A percentile compares a stretch with the other conserved stretches of the same genome.
Evolutionary conservation across 441 rosid genomes (phyloP).

Genomic region (California macrophylla): DNA sequence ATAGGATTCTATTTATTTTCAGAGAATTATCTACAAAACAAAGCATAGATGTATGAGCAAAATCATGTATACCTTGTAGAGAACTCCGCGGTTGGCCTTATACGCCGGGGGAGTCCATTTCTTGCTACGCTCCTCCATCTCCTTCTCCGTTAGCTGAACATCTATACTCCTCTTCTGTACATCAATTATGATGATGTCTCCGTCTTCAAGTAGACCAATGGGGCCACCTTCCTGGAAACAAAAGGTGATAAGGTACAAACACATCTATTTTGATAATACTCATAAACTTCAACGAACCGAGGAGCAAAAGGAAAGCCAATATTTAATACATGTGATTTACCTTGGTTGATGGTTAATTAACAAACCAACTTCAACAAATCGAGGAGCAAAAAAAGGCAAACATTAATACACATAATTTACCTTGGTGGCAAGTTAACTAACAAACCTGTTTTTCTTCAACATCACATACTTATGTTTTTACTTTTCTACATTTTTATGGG

Average conservation of each 20-base stretch:
- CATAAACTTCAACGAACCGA: too few relatives aligned
- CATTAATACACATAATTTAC: too few relatives aligned
- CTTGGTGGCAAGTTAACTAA: too few relatives aligned
- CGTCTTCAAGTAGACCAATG: conserved; percentile 65
- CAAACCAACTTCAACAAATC: too few relatives aligned
- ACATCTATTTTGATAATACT: background rate
- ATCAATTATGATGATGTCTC: conserved; percentile 64
- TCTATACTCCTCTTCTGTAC: conserved; percentile 63
- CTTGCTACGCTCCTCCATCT: conserved; percentile 59
- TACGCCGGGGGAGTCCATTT: conserved; percentile 68
- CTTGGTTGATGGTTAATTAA: too few relatives aligned
- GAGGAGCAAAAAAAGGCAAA: too few relatives aligned
- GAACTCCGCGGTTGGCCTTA: conserved; percentile 57
- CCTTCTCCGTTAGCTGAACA: conserved; percentile 45
- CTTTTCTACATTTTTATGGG: background rate
- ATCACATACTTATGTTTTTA: background rate
- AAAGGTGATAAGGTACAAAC: background rate
- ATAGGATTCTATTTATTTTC: background rate
- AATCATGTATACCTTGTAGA: conserved; percentile 53
- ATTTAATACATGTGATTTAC: too few relatives aligned
- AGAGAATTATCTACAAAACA: background rate
- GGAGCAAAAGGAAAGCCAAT: too few relatives aligned
- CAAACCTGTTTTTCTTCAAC: background rate
- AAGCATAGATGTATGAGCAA: background rate
- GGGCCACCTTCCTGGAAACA: conserved; percentile 82